phyloP scores from a whole-genome alignment of 1,284 basidiomycete species.

The Marasmius tenuissimus region DNA sequence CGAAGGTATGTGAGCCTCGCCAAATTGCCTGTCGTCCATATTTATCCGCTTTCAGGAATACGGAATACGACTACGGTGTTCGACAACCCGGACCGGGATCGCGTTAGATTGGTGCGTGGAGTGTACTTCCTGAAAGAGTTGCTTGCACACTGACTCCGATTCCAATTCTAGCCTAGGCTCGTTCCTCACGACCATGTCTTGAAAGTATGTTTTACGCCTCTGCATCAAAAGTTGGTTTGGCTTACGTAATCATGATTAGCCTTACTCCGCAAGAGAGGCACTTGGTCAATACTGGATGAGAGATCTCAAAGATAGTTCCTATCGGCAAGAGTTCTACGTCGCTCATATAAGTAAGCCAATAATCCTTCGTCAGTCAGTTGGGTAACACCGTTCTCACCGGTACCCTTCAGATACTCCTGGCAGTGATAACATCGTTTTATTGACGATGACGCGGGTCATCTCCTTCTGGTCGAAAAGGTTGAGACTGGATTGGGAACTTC shows the following conservation, averaged over 20 bases:
- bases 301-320: constrained; percentile 87
- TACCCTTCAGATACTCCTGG: constrained; percentile 64
- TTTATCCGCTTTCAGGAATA: constrained; percentile 55
- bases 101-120: constrained; percentile 71
- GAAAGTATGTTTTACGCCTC: constrained; percentile 50
- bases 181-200: constrained; percentile 86
- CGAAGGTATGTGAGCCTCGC: constrained; percentile 60
- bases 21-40: not conserved
- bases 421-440: constrained; percentile 81
- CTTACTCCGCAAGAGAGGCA: constrained; percentile 88
- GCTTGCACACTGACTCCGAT: constrained; percentile 2
- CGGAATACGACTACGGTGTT: constrained; percentile 99
- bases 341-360: constrained; percentile 78
- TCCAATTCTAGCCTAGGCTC: constrained; percentile 72
- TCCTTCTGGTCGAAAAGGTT: constrained; percentile 88
- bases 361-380: not conserved
- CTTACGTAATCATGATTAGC: constrained; percentile 40
- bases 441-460: constrained; percentile 79
- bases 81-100: constrained; percentile 89
- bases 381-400: constrained; percentile 11
- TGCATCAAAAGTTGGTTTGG: not conserved
- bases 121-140: not conserved
- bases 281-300: constrained; percentile 96
- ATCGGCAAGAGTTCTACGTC: constrained; percentile 85
- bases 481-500: constrained; percentile 89